Evolutionary conservation across 2,329 filamentous ascomycete genomes (phyloP).

Genomic region (Xylariomycetidae sp.): DNA sequence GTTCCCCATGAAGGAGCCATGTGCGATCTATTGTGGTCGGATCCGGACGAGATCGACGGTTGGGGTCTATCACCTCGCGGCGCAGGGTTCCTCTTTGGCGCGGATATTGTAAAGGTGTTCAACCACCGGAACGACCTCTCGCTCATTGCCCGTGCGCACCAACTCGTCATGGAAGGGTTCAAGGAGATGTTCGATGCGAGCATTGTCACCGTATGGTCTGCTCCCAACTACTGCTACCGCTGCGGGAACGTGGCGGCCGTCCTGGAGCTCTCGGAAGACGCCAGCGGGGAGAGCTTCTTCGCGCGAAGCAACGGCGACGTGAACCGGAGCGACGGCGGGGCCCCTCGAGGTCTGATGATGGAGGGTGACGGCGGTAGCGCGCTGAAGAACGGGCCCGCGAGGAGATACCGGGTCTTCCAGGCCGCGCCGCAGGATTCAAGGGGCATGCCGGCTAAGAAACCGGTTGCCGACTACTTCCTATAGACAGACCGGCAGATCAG

Average conservation of each 20-base stretch:
- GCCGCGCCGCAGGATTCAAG: slow-evolving; percentile 92
- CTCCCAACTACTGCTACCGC: slow-evolving; percentile 94
- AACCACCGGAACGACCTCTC: slow-evolving; percentile 92
- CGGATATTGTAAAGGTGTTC: slow-evolving; percentile 93
- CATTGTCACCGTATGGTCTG: slow-evolving; percentile 98
- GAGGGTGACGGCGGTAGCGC: slow-evolving; percentile 41
- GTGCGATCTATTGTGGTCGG: slow-evolving; percentile 97
- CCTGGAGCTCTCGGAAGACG: slow-evolving; percentile 85
- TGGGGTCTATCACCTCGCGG: slow-evolving; percentile 94
- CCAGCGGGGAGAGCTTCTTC: slow-evolving; percentile 67
- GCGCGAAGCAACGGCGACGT: slow-evolving; percentile 68
- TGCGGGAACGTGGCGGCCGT: slow-evolving; percentile 96
- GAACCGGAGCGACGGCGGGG: slow-evolving; percentile 43
- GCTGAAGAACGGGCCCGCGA: slow-evolving; percentile 65
- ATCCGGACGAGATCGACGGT: slow-evolving; percentile 95
- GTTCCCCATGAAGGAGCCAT: slow-evolving; percentile 98
- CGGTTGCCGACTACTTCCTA: slow-evolving; percentile 94
- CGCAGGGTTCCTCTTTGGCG: slow-evolving; percentile 91
- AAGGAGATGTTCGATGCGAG: slow-evolving; percentile 98
- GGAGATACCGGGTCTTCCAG: slow-evolving; percentile 92
- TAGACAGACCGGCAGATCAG: slow-evolving; percentile 25
- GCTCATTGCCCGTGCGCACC: slow-evolving; percentile 88
- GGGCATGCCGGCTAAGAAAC: slow-evolving; percentile 98
- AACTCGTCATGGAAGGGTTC: slow-evolving; percentile 98
- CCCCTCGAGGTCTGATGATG: slow-evolving; percentile 40